Evolutionary conservation across 148 eudicot species (phyloP).

Genomic region (Chenopodium suecicum): DNA sequence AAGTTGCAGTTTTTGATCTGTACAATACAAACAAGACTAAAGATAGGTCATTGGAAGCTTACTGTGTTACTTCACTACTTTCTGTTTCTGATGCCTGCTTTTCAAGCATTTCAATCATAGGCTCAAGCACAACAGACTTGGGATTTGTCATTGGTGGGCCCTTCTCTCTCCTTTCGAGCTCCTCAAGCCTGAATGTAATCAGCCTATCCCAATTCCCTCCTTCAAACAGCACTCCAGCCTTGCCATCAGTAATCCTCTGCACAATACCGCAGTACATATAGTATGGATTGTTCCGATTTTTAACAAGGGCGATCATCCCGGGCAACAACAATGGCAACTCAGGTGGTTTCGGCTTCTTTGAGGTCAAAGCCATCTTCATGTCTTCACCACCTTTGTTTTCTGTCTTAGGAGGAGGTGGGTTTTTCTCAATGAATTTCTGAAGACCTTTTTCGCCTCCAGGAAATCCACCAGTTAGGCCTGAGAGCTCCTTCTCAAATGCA

Average conservation of each 20-base stretch:
- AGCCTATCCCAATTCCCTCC: conserved; percentile 90
- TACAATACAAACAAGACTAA: conserved; percentile 27
- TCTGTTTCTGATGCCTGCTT: conserved; percentile 14
- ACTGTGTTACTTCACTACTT: not conserved
- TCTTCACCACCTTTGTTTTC: conserved; percentile 5
- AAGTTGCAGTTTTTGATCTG: conserved; percentile 23
- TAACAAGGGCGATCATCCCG: conserved; percentile 86
- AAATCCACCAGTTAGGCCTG: conserved; percentile 83
- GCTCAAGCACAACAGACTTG: conserved; percentile 53
- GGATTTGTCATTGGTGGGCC: conserved; percentile 83
- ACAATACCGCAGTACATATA: conserved; percentile 82
- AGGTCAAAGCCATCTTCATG: conserved; percentile 30
- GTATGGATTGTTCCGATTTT: conserved; percentile 66
- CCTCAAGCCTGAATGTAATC: conserved; percentile 77
- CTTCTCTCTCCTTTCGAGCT: conserved; percentile 75
- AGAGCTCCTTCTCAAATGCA: conserved; percentile 72
- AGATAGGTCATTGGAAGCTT: conserved; percentile 1
- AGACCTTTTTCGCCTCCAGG: conserved; percentile 95
- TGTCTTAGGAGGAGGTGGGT: conserved; percentile 59
- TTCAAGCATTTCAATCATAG: conserved; percentile 24
- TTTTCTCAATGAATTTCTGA: conserved; percentile 57
- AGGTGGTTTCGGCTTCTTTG: conserved; percentile 61
- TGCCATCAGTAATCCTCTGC: conserved; percentile 88
- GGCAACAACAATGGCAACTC: conserved; percentile 74
- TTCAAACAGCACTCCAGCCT: conserved; percentile 86